A percentile compares a stretch with the other conserved stretches of the same genome.
These are phyloP conservation scores for Colletotrichum eleusines DNA, from an alignment of 2,329 filamentous ascomycete genomes.

Conservation along the genomic window DNA sequence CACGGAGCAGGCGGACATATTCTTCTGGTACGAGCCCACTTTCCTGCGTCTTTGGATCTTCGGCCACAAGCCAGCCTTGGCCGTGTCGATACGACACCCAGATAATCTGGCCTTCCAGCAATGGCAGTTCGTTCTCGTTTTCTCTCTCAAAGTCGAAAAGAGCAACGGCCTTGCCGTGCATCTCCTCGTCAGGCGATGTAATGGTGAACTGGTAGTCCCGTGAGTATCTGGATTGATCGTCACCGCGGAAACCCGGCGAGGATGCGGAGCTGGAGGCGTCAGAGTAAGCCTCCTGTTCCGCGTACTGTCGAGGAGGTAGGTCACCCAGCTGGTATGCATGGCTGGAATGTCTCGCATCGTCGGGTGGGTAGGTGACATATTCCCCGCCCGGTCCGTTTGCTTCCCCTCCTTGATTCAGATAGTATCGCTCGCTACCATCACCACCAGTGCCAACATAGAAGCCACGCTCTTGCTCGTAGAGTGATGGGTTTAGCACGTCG, in stretches of 20 bases:
- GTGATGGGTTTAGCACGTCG: slow-evolving; percentile 60
- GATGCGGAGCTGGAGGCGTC: slow-evolving; percentile 70
- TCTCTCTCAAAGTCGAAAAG: slow-evolving; percentile 95
- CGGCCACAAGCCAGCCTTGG: slow-evolving; percentile 96
- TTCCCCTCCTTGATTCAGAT: slow-evolving; percentile 76
- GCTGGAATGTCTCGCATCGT: slow-evolving; percentile 70
- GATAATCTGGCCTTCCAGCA: slow-evolving; percentile 95
- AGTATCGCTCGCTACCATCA: slow-evolving; percentile 81
- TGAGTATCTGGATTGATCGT: slow-evolving; percentile 85
- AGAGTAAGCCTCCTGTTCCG: slow-evolving; percentile 66
- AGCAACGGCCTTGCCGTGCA: slow-evolving; percentile 95
- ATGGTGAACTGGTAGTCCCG: slow-evolving; percentile 96
- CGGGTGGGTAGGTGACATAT: slow-evolving; percentile 81
- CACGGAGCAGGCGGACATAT: slow-evolving; percentile 90
- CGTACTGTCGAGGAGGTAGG: slow-evolving; percentile 60
- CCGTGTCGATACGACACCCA: slow-evolving; percentile 96
- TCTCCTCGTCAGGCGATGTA: slow-evolving; percentile 94
- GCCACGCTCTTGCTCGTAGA: slow-evolving; percentile 72
- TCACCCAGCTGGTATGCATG: slow-evolving; percentile 60
- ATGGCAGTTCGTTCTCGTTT: slow-evolving; percentile 94
- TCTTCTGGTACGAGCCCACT: slow-evolving; percentile 96
- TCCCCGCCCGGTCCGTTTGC: slow-evolving; percentile 83
- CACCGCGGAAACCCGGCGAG: slow-evolving; percentile 68
- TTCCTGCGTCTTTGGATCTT: slow-evolving; percentile 94
- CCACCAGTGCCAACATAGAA: slow-evolving; percentile 75